Evolutionary conservation across 108 stramenopile genomes (phyloP), one percentile per base, ranked within the genome.

Genomic region (Schizochytrium sp.): DNA sequence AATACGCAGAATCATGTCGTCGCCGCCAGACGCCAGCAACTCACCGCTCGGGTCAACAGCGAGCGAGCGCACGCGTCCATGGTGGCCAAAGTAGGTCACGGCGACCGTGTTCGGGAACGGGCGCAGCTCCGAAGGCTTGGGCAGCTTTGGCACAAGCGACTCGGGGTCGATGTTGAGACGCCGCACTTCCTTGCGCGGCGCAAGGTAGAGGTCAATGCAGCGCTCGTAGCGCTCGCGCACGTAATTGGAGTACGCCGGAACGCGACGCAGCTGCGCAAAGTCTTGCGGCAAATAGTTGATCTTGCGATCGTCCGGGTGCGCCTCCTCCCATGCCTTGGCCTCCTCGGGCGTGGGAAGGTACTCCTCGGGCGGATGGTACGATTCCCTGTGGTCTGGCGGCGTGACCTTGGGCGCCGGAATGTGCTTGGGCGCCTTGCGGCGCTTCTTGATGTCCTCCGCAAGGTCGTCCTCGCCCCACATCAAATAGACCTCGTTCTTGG

Each of bases 171-270:
- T 98, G 87, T 96, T 97, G 72, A 98, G 93, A 12, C 97, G 94
- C 44, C 96, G 92, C 92, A 98, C 98, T 95, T 98, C 95, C 6
- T 92, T 92, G 29, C 99, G 95, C 6, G 99, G 99, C 90, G 97
- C 97, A 19, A 99, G 92, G 89, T 99, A 99, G 57, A 99, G 93
- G 95, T 99, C 99, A 5, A 99, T 90, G 91, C 99, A 99, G 5
- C 99, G 94, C 88, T 99, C 98, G 90, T 98, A 99, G 4, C 97
- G 93, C 93, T 99, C 99, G 88, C 95, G 95, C 28, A 98, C 96
- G 3, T 95, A 91, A 90, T 97, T 95, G 51, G 93, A 91, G 93
- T 99, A 99, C 34, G 96, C 98, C 41, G 97, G 97, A 34, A 99
- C 97, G 55, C 92, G 92, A 19, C 99, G 93, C 34, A 99, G 90